phyloP scores from a whole-genome alignment of 2,329 filamentous ascomycete species.

The Didymella exigua region DNA sequence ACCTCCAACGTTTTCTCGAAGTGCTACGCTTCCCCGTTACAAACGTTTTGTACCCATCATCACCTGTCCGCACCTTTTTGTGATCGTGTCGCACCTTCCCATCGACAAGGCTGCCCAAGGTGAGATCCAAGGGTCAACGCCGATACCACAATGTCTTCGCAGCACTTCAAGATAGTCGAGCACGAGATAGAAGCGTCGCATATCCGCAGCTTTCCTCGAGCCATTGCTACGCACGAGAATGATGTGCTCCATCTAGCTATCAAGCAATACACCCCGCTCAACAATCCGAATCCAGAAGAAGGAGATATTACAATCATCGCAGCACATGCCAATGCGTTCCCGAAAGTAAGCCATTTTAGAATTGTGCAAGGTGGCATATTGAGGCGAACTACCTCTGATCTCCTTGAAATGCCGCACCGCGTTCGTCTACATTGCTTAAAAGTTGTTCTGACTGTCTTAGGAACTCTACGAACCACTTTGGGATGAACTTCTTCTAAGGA shows the following conservation, averaged over 20 bases:
- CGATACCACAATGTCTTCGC: constrained; percentile 44
- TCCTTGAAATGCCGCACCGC: background rate
- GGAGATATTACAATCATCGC: constrained; percentile 86
- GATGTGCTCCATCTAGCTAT: constrained; percentile 75
- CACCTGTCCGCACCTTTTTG: background rate
- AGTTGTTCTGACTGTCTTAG: constrained; percentile 50
- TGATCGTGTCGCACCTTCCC: background rate
- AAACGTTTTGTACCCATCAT: background rate
- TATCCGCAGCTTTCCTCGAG: constrained; percentile 79
- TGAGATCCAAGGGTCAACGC: background rate
- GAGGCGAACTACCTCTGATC: background rate
- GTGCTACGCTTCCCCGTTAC: too few species aligned
- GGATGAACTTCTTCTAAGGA: constrained; percentile 73
- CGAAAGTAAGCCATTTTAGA: constrained; percentile 65
- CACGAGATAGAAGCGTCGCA: constrained; percentile 72
- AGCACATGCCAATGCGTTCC: constrained; percentile 89
- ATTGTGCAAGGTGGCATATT: background rate
- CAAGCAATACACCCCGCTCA: constrained; percentile 84
- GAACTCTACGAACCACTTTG: constrained; percentile 93
- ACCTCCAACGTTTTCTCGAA: background rate
- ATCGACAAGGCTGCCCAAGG: background rate
- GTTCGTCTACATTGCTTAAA: background rate
- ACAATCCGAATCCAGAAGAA: constrained; percentile 69
- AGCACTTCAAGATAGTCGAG: constrained; percentile 69
- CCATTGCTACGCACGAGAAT: constrained; percentile 74